Evolutionary conservation across 2,329 filamentous ascomycete genomes (phyloP), one percentile per base, ranked within the genome.

Genomic region (Acephala macrosclerotiorum): DNA sequence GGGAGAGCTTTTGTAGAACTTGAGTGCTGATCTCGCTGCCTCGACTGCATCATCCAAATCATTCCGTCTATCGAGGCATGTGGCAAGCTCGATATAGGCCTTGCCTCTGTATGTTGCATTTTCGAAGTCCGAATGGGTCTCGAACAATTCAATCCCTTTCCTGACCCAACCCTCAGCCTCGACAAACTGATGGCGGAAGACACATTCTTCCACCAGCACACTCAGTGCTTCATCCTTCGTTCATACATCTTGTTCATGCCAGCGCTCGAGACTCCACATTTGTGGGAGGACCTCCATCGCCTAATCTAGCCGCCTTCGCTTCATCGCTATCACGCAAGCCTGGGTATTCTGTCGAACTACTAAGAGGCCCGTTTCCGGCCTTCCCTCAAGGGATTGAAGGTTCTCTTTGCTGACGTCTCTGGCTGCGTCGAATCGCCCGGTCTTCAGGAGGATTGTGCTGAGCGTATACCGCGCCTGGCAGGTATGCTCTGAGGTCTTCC

Each of bases 261-360:
- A 45, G 5, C n/a, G 22, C 22, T 60, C 58, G 1, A 60, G 5
- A 7, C 20, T 33, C 58, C 58, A 60, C 6, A 60, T 7, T 29
- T 60, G 58, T 33, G 40, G 18, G 11, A 49, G 16, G 4, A 60
- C 40, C 20, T 49, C 40, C 58, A 60, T 26, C 12, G 58, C 58
- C 22, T 60, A 20, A n/a, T 60, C 58, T 7, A 60, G 12, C 18
- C 58, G n/a, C 40, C 25, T 47, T 25, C 58, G 8, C 40, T 60
- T 60, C 58, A 47, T 47, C 58, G 58, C 58, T 47, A 60, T 49
- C 22, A 38, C 40, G 40, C 58, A 60, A 14, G 38, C 38, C 9
- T 40, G 58, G 18, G 47, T 35, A 33, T 60, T 60, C n/a, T 60
- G 58, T 25, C 42, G 40, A 8, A 38, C 14, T 6, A 60, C 20